phyloP scores from a whole-genome alignment of 176 grass and related monocot genomes.

The Triticum urartu region DNA sequence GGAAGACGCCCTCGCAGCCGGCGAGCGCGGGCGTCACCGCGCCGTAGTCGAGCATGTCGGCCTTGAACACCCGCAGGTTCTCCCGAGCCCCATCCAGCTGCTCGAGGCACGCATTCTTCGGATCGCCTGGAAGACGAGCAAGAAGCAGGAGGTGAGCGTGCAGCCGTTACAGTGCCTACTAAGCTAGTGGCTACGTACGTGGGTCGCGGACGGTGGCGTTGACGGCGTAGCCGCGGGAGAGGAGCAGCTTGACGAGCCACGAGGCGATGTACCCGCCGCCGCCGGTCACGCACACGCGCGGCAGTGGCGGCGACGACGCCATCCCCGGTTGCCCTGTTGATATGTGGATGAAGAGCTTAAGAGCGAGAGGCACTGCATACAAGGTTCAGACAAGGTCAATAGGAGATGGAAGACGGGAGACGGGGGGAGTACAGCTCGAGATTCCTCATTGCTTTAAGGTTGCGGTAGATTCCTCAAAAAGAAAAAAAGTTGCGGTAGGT shows the following conservation, averaged over 20 bases:
- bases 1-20: constrained; percentile 63
- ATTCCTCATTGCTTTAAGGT: background rate
- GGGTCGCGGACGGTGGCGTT: constrained; percentile 50
- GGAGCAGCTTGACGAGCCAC: constrained; percentile 63
- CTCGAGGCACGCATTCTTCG: constrained; percentile 38
- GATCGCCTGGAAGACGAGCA: constrained; percentile 27
- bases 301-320: background rate
- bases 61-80: constrained; percentile 60
- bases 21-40: constrained; percentile 31
- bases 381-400: background rate
- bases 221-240: constrained; percentile 53
- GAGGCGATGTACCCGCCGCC: constrained; percentile 47
- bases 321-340: background rate
- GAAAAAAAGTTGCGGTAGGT: background rate
- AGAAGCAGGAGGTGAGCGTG: background rate
- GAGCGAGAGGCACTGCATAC: background rate
- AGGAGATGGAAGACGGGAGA: background rate
- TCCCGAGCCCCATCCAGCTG: constrained; percentile 42
- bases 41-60: constrained; percentile 53
- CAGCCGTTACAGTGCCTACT: too few relatives aligned
- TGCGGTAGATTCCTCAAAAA: background rate
- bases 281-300: constrained; percentile 47
- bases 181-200: background rate
- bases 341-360: background rate
- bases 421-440: background rate